Conservation (phyloP, 164 flowering plant genomes). For the Vitis labrusca region DNA sequence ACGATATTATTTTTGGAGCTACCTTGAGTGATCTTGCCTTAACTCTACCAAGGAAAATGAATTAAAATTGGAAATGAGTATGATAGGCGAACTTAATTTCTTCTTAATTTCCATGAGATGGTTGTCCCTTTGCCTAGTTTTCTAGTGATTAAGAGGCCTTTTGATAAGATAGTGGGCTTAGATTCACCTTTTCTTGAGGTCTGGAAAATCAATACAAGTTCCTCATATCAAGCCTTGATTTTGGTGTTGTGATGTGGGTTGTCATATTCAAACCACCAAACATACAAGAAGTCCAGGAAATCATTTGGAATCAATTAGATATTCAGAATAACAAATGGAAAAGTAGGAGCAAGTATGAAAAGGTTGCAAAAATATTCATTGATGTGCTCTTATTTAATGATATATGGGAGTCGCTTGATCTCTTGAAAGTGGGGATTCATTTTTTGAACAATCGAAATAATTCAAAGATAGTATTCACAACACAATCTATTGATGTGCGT, state of each 20-base stretch:
- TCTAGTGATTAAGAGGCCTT: too few relatives aligned
- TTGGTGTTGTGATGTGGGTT: background rate
- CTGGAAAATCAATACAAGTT: too few relatives aligned
- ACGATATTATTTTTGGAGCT: too few relatives aligned
- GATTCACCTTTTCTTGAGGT: too few relatives aligned
- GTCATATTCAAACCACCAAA: background rate
- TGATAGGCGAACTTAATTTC: too few relatives aligned
- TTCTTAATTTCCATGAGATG: too few relatives aligned
- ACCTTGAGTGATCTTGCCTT: too few relatives aligned
- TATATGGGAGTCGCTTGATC: constrained; percentile 3
- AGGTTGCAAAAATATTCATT: background rate
- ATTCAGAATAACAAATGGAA: background rate
- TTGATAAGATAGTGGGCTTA: too few relatives aligned
- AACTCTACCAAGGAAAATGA: too few relatives aligned
- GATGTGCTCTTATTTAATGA: constrained; percentile 12
- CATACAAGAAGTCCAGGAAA: background rate
- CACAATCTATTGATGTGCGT: constrained; percentile 11
- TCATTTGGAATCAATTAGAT: background rate
- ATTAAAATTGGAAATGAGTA: too few relatives aligned
- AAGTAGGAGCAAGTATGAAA: background rate
- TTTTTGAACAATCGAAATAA: background rate
- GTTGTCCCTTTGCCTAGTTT: too few relatives aligned
- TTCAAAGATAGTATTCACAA: constrained; percentile 7
- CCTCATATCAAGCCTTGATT: background rate
- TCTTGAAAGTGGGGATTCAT: constrained; percentile 1